Evolutionary conservation across 129 eudicot genomes (phyloP), one percentile per base, ranked within the genome.

Genomic region (Arctium lappa): DNA sequence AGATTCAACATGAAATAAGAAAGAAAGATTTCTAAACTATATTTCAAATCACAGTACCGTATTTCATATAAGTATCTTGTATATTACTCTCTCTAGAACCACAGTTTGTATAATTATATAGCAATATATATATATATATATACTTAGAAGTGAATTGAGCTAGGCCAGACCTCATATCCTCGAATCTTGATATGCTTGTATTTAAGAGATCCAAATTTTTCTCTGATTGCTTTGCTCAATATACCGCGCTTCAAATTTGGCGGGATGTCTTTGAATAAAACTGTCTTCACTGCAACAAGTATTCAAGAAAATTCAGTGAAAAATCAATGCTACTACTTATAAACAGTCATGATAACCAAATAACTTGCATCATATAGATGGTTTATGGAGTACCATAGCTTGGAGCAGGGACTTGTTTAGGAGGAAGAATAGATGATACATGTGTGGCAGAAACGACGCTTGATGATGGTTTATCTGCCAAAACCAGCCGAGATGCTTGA

Each of bases 201-300:
- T 56, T 48, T 79, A 42, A 79, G 37, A 11, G 75, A 3, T 16
- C 87, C 87, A 13, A 46, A 80, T 34, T n/a, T 18, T 16, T 30
- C 68, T 76, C 79, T 65, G 62, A 85, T 29, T 32, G 69, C 83
- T 0, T 9, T 56, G 11, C 50, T 18, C 29, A 85, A 76, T 42
- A 44, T 39, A 33, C 37, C 31, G 40, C 48, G 62, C 0, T 60
- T 74, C 9, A 68, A 33, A 22, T 74, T 30, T 16, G 38, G 74
- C 10, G 87, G 84, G 36, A 85, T 18, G 31, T 81, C 77, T 10
- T 36, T 71, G 11, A 85, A 72, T 27, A 63, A 50, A 30, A 85
- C 48, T 15, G 75, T 71, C 72, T 74, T 85, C 29, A 1, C 87
- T 84, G 80, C 32, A 66, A 79, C 8, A 44, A 12, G 44, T 46